These are phyloP conservation scores for Phytopythium sindhum DNA, from an alignment of 352 stramenopile species.

Conservation along the genomic window DNA sequence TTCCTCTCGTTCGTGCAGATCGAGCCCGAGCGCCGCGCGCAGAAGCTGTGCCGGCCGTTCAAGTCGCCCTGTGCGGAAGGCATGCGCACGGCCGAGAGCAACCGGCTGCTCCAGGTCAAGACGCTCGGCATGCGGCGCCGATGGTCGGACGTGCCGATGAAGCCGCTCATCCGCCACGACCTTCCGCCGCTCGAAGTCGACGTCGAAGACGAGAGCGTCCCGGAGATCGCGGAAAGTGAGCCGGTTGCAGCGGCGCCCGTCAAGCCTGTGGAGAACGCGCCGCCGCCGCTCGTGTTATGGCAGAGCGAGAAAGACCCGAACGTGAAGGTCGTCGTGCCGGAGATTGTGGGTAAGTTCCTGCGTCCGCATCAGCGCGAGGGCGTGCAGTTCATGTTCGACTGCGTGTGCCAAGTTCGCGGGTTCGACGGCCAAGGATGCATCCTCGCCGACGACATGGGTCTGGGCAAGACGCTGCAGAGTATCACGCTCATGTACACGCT, in stretches of 20 bases:
- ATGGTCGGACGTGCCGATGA: slow-evolving; percentile 44
- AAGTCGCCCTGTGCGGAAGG: slow-evolving; percentile 68
- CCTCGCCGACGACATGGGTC: slow-evolving; percentile 85
- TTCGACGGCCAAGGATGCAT: slow-evolving; percentile 87
- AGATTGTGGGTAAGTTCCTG: slow-evolving; percentile 93
- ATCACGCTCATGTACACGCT: slow-evolving; percentile 87
- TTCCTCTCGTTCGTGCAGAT: slow-evolving; percentile 82
- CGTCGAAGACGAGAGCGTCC: slow-evolving; percentile 49
- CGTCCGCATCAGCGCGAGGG: slow-evolving; percentile 95
- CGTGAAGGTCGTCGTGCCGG: slow-evolving; percentile 74
- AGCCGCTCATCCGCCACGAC: slow-evolving; percentile 63
- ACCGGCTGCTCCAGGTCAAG: slow-evolving; percentile 73
- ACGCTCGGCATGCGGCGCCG: slow-evolving; percentile 78
- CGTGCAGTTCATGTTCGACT: slow-evolving; percentile 98
- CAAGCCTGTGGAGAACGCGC: slow-evolving; percentile 24
- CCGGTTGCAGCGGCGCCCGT: slow-evolving; percentile 12
- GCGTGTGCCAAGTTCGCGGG: slow-evolving; percentile 69
- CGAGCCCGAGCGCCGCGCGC: slow-evolving; percentile 45
- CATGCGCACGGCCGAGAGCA: slow-evolving; percentile 66
- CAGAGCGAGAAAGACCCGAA: slow-evolving; percentile 61
- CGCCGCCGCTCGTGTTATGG: slow-evolving; percentile 79
- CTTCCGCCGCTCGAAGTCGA: slow-evolving; percentile 60
- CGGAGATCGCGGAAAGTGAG: slow-evolving; percentile 21
- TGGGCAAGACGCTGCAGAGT: slow-evolving; percentile 87
- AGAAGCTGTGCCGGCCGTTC: slow-evolving; percentile 64